Conservation (phyloP, 2,329 filamentous ascomycete species). For the Chaetomium globosum region DNA sequence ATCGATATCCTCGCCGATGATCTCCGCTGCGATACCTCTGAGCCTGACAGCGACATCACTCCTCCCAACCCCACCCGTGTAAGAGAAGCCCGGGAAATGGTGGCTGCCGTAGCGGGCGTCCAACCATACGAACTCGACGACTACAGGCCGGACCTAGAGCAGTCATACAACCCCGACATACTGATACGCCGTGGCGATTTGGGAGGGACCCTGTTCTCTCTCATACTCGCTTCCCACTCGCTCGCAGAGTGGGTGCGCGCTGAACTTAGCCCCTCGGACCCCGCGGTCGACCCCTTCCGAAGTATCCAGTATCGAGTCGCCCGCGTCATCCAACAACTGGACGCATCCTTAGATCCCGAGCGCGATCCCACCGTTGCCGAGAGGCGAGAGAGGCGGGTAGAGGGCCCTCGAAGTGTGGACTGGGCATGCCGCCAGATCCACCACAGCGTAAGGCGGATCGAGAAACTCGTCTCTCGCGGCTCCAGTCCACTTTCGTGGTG, state of each 20-base stretch:
- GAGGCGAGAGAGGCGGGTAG: slow-evolving; percentile 30
- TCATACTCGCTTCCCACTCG: slow-evolving; percentile 57
- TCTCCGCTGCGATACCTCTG: slow-evolving; percentile 54
- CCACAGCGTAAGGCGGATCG: slow-evolving; percentile 49
- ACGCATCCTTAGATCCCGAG: slow-evolving; percentile 40
- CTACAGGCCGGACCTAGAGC: slow-evolving; percentile 51
- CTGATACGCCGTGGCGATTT: slow-evolving; percentile 47
- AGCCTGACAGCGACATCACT: slow-evolving; percentile 29
- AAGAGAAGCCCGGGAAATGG: slow-evolving; percentile 55
- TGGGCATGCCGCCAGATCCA: slow-evolving; percentile 56
- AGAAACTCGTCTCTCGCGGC: slow-evolving; percentile 44
- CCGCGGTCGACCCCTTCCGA: slow-evolving; percentile 52
- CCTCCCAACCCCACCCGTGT: slow-evolving; percentile 41
- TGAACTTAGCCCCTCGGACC: slow-evolving; percentile 49
- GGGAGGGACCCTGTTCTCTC: slow-evolving; percentile 55
- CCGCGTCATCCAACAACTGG: slow-evolving; percentile 51
- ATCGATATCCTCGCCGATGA: slow-evolving; percentile 56
- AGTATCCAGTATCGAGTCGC: slow-evolving; percentile 53
- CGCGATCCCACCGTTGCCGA: slow-evolving; percentile 15
- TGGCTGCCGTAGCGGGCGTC: slow-evolving; percentile 50
- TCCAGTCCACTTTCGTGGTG: slow-evolving; percentile 43
- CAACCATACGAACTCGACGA: slow-evolving; percentile 45
- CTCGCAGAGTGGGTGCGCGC: slow-evolving; percentile 58
- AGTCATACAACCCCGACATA: slow-evolving; percentile 38
- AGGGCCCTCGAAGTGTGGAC: slow-evolving; percentile 46